Evolutionary conservation across 257 asterid genomes (phyloP), one percentile per base, ranked within the genome.

Genomic region (Solanum verrucosum): DNA sequence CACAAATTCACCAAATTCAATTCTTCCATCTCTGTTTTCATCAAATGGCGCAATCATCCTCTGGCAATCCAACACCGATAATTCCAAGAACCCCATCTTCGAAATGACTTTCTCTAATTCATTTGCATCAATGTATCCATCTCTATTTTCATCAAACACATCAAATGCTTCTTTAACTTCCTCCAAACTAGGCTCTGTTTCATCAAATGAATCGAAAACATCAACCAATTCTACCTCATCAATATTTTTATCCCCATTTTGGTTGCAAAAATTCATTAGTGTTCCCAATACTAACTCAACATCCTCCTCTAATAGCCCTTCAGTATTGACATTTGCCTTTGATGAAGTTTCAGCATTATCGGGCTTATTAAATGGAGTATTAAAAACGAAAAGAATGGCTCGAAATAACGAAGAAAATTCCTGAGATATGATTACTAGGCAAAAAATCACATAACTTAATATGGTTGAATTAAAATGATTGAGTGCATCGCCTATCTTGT

Each of bases 1-100:
- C 46, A 93, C 90, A 90, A 95, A 95, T 23, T 93, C 94, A 25
- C 65, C 90, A 84, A 93, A 90, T 88, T 92, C 93, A 87, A 95
- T 91, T 88, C 70, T 87, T 10, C 91, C 92, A 87, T 93, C 95
- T 12, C 84, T 90, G 88, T 92, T 91, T 5, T 87, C 89, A 87
- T 93, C 94, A 88, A 90, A 92, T 10, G 83, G 92, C 90, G 70
- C 83, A 16, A 94, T 93, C 95, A 94, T 94, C 72, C 90, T 91
- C 46, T 42, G 35, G 88, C 92, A 93, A 44, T 93, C 92, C 14
- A 73, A 8, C 29, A 88, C 90, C 0, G 87, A 83, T 81, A 89
- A 73, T 18, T 87, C 91, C 21, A n/a, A 59, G 40, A 90, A 86
- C 0, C 93, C 95, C 60, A 94, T 67, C 2, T 88, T 88, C 5